Evolutionary conservation across 352 stramenopile species (phyloP).

Genomic region (Globisporangium mamillatum): DNA sequence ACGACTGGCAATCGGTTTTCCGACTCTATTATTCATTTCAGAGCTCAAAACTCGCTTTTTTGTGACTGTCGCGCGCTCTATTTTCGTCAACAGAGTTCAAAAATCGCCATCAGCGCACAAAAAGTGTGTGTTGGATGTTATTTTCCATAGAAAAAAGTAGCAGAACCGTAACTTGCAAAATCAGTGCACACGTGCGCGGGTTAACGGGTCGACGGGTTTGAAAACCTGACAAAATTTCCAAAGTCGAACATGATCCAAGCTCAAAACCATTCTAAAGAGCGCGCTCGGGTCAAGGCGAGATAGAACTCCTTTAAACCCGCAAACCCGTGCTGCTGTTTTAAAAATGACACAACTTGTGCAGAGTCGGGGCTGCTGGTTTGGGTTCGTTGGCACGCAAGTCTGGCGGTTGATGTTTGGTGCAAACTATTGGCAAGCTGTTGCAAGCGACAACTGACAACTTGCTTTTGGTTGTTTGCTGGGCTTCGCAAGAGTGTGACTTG

Average conservation of each 20-base stretch:
- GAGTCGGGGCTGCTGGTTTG: background rate
- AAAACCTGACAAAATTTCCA: background rate
- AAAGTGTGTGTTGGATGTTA: background rate
- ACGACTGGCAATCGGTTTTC: conserved; percentile 3
- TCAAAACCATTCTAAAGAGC: background rate
- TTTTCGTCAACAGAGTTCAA: conserved; percentile 1
- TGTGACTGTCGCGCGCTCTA: conserved; percentile 9
- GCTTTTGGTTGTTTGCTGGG: background rate
- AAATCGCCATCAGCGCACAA: background rate
- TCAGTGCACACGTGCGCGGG: background rate
- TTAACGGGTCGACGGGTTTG: background rate
- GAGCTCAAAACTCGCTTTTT: background rate
- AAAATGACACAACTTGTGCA: background rate
- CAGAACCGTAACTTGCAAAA: conserved; percentile 6
- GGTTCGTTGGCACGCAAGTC: background rate
- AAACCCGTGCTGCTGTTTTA: background rate
- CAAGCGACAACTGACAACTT: no score
- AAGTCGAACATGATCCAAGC: background rate
- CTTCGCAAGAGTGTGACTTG: background rate
- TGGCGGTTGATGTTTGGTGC: background rate
- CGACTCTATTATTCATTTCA: conserved; percentile 4
- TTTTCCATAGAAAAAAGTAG: background rate
- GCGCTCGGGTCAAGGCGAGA: background rate
- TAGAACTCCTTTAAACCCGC: background rate
- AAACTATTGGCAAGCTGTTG: background rate